phyloP scores from a whole-genome alignment of 129 eudicot species.

The Kitagawia praeruptora region DNA sequence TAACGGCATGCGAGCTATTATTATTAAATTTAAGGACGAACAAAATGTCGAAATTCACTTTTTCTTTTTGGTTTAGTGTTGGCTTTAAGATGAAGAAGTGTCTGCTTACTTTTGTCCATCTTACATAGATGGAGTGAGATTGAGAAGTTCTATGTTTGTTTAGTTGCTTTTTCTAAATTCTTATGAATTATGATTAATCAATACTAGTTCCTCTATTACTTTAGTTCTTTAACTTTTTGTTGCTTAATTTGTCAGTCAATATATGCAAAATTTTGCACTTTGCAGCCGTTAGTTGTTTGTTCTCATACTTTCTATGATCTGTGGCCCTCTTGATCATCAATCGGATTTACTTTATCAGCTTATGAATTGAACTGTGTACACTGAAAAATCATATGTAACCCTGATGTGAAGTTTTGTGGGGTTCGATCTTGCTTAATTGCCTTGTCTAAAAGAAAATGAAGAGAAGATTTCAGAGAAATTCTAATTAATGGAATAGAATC shows the following conservation, averaged over 20 bases:
- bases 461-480: background rate
- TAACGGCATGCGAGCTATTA: constrained; percentile 9
- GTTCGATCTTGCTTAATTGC: background rate
- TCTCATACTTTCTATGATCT: background rate
- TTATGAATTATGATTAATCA: background rate
- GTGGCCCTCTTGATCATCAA: background rate
- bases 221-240: constrained; percentile 19
- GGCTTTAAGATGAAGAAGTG: background rate
- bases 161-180: constrained; percentile 14
- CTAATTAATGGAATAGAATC: too few species aligned
- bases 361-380: background rate
- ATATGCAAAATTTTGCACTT: background rate
- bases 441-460: background rate
- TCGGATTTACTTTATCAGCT: background rate
- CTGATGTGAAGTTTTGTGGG: constrained; percentile 3
- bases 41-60: background rate
- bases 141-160: constrained; percentile 34
- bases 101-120: constrained; percentile 10
- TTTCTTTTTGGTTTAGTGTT: background rate
- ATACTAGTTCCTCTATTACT: background rate
- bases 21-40: background rate
- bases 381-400: background rate
- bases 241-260: constrained; percentile 16
- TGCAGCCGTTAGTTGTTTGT: background rate
- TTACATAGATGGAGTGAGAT: constrained; percentile 35